Percentiles rank a stretch among this genome's conserved stretches.
Evolutionary conservation across 1,139 yeast genomes (phyloP).

Genomic region (Tardiomyces digboiensis): DNA sequence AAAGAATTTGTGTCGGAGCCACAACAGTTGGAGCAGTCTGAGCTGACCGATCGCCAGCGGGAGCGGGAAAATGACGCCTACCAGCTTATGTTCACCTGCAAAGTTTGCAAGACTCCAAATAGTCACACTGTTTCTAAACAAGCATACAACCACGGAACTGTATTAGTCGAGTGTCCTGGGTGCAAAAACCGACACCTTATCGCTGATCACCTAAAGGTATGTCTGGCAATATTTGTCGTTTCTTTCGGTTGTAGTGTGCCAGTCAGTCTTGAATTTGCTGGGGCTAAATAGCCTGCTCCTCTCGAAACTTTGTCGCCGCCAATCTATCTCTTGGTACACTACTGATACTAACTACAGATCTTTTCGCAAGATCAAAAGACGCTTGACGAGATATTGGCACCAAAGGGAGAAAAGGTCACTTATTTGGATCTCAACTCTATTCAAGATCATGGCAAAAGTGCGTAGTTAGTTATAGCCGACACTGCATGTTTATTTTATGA

Average conservation of each 20-base stretch:
- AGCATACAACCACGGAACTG: conserved; percentile 82
- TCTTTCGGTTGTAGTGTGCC: neutral
- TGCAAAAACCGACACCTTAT: conserved; percentile 84
- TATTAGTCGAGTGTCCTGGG: conserved; percentile 84
- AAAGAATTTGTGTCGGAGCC: neutral
- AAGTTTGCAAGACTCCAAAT: conserved; percentile 74
- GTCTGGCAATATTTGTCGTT: too few species aligned
- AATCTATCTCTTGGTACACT: conserved; percentile 18
- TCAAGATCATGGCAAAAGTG: too few species aligned
- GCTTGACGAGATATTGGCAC: conserved; percentile 67
- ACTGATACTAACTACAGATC: too few species aligned
- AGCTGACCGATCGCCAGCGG: neutral
- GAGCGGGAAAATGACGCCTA: conserved; percentile 49
- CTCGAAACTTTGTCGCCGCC: neutral
- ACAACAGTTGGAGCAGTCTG: neutral
- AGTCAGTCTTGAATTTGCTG: conserved; percentile 1
- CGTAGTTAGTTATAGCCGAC: too few species aligned
- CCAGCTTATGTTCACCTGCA: conserved; percentile 90
- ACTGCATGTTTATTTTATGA: too few species aligned
- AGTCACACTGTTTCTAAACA: conserved; percentile 86
- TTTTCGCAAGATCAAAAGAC: conserved; percentile 69
- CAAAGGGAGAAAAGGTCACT: conserved; percentile 67
- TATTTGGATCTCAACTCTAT: conserved; percentile 23
- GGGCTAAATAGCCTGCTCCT: neutral
- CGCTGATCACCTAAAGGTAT: conserved; percentile 73